phyloP scores from a whole-genome alignment of 345 rosid species.

The Excoecaria cochinchinensis region DNA sequence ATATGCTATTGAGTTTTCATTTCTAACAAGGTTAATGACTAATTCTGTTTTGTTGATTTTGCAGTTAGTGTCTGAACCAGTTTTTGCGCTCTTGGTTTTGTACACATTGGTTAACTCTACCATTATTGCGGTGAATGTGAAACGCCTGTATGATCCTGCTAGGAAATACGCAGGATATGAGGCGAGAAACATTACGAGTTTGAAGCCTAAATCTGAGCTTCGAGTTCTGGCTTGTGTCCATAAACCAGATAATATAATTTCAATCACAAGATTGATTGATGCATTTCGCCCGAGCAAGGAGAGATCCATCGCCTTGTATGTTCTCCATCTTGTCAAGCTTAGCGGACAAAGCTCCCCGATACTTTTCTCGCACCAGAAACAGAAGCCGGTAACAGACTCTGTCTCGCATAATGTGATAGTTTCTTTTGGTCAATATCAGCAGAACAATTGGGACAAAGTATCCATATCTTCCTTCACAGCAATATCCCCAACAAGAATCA shows the following conservation, averaged over 20 bases:
- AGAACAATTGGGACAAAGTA: constrained; percentile 8
- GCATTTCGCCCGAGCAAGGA: constrained; percentile 19
- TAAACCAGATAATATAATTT: constrained; percentile 25
- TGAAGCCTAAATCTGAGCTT: constrained; percentile 28
- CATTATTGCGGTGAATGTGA: constrained; percentile 30
- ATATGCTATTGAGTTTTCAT: no score
- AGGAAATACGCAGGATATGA: constrained; percentile 29
- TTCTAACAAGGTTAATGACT: no score
- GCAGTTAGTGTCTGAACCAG: background rate
- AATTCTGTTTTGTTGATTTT: no score
- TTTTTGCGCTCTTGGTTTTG: background rate
- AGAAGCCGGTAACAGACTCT: background rate
- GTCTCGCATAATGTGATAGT: constrained; percentile 24
- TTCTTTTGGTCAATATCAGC: constrained; percentile 27
- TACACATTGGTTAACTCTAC: constrained; percentile 16
- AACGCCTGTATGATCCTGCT: constrained; percentile 41
- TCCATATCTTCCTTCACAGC: constrained; percentile 35
- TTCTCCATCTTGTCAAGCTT: constrained; percentile 38
- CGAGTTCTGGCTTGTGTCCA: constrained; percentile 36
- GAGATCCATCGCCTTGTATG: constrained; percentile 24
- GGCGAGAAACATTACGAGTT: constrained; percentile 30
- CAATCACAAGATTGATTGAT: constrained; percentile 36
- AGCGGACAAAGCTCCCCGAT: constrained; percentile 32
- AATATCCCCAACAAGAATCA: constrained; percentile 38
- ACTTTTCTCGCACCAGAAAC: constrained; percentile 24